These are phyloP conservation scores for Anthoceros angustus DNA, from an alignment of 225 moss, liverwort and hornwort genomes.

Conservation along the genomic window DNA sequence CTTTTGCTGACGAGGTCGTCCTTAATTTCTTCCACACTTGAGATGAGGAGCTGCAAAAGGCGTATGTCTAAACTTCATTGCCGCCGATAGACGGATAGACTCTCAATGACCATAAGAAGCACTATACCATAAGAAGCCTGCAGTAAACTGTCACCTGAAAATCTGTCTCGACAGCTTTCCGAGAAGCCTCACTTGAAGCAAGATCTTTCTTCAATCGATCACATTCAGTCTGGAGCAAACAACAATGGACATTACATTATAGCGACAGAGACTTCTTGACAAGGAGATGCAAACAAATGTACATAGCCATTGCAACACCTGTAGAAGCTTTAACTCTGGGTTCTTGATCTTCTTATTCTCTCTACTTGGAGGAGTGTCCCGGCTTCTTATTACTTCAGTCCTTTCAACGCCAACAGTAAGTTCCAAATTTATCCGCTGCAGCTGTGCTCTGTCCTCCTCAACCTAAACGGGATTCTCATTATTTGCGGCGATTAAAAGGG, in stretches of 20 bases:
- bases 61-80: neutral
- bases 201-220: slow-evolving; percentile 1
- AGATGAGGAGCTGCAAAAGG: neutral
- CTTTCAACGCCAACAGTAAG: neutral
- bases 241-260: neutral
- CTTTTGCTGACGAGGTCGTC: neutral
- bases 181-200: slow-evolving; percentile 1
- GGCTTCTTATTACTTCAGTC: neutral
- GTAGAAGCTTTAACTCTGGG: neutral
- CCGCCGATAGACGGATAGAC: neutral
- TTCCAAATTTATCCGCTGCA: neutral
- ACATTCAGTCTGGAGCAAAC: neutral
- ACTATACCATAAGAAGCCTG: neutral
- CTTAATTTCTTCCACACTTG: neutral
- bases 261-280: neutral
- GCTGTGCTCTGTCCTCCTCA: neutral
- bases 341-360: neutral
- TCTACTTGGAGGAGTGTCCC: neutral
- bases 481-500: neutral
- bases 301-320: neutral
- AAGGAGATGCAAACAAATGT: neutral
- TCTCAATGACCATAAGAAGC: neutral
- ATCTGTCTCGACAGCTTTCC: neutral
- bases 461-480: neutral
- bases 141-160: neutral